These are phyloP conservation scores for Cornus suecica DNA, from an alignment of 148 eudicot species.

Conservation along the genomic window DNA sequence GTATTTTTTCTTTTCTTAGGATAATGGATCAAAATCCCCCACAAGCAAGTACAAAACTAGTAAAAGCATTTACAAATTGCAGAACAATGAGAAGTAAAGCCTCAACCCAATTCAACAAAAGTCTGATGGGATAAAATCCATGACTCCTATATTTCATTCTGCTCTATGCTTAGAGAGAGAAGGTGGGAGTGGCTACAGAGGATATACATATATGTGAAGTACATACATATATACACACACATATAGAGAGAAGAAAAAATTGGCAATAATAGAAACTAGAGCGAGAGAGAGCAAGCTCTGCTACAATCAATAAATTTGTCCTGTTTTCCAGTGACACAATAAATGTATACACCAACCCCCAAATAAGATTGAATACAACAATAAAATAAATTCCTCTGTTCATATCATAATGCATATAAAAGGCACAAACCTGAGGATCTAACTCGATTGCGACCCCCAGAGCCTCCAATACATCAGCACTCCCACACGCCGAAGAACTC, in stretches of 20 bases:
- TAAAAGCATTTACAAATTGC: neutral
- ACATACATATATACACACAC: too few relatives aligned
- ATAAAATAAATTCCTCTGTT: neutral
- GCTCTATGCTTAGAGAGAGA: too few relatives aligned
- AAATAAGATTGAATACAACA: neutral
- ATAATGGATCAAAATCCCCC: neutral
- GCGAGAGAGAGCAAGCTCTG: too few relatives aligned
- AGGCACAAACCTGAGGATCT: slow-evolving; percentile 75
- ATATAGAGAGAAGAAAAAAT: too few relatives aligned
- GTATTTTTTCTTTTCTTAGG: too few relatives aligned
- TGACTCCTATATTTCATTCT: neutral
- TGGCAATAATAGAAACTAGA: too few relatives aligned
- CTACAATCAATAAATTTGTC: neutral
- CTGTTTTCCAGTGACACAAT: neutral
- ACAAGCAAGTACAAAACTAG: neutral
- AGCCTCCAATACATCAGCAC: slow-evolving; percentile 95
- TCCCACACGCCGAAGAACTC: slow-evolving; percentile 98
- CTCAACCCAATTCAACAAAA: neutral
- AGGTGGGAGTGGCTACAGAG: too few relatives aligned
- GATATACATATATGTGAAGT: too few relatives aligned
- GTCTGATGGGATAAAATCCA: neutral
- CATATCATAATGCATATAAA: slow-evolving; percentile 1
- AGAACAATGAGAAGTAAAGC: neutral
- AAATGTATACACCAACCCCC: neutral
- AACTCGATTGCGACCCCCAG: slow-evolving; percentile 80